A percentile compares a stretch with the other conserved stretches of the same genome.
Evolutionary conservation across 441 rosid species (phyloP).

Genomic region (Adansonia grandidieri): DNA sequence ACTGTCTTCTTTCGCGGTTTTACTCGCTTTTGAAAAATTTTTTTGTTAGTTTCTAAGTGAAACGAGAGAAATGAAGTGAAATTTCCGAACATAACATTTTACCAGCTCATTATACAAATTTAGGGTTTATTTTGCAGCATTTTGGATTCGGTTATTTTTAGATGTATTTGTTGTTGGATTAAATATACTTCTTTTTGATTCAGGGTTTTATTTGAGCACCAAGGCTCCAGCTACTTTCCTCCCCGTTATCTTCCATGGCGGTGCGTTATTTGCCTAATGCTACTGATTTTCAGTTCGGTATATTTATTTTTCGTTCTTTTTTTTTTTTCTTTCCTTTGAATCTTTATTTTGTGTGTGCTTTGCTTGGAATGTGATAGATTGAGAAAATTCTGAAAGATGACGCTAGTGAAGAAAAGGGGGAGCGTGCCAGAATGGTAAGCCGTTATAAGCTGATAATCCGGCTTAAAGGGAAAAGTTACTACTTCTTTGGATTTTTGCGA

Average conservation of each 20-base stretch:
- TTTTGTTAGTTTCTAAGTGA: neutral
- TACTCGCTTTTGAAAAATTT: neutral
- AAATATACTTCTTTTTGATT: slow-evolving; percentile 15
- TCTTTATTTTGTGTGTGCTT: neutral
- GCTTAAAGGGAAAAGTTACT: neutral
- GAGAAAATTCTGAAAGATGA: slow-evolving; percentile 85
- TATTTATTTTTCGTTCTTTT: neutral
- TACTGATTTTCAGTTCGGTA: neutral
- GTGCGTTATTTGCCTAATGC: slow-evolving; percentile 31
- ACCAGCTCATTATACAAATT: neutral
- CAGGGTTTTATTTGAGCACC: slow-evolving; percentile 34
- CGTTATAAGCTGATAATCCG: neutral
- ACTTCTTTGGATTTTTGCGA: slow-evolving; percentile 4
- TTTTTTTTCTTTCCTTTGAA: neutral
- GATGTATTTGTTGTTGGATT: neutral
- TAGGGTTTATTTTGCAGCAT: neutral
- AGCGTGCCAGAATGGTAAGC: slow-evolving; percentile 94
- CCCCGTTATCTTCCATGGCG: slow-evolving; percentile 36
- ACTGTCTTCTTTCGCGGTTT: neutral
- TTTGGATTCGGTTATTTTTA: neutral
- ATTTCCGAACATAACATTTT: neutral
- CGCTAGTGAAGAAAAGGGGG: slow-evolving; percentile 95
- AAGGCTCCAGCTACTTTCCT: neutral
- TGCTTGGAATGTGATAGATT: slow-evolving; percentile 39
- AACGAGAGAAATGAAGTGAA: slow-evolving; percentile 9